Percentiles rank a stretch among this genome's conserved stretches.
phyloP scores from a whole-genome alignment of 805 yeast species.

The Nakazawaea laoshanensis region DNA sequence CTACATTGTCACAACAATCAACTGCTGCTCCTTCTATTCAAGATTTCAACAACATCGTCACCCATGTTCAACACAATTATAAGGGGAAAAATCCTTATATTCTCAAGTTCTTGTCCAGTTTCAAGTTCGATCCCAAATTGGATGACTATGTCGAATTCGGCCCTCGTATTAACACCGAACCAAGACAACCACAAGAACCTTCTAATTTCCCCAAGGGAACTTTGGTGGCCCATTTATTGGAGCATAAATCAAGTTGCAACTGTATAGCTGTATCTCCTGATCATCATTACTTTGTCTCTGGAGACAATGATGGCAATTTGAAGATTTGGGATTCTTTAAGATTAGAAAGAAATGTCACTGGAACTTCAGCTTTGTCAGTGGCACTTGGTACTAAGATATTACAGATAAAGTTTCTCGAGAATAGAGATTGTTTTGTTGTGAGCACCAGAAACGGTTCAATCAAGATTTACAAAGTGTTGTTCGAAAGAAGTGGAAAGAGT shows the following conservation, averaged over 20 bases:
- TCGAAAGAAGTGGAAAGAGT: slow-evolving; percentile 15
- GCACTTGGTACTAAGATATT: slow-evolving; percentile 43
- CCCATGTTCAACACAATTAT: slow-evolving; percentile 41
- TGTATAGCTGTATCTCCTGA: slow-evolving; percentile 53
- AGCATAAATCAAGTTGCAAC: slow-evolving; percentile 52
- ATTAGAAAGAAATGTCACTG: slow-evolving; percentile 53
- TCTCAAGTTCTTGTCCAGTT: slow-evolving; percentile 40
- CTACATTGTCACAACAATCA: too few relatives aligned
- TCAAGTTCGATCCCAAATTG: slow-evolving; percentile 48
- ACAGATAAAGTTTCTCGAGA: slow-evolving; percentile 39
- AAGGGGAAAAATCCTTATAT: slow-evolving; percentile 62
- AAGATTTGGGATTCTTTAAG: slow-evolving; percentile 72
- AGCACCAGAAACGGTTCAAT: slow-evolving; percentile 39
- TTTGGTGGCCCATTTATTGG: slow-evolving; percentile 55
- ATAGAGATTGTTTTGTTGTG: slow-evolving; percentile 52
- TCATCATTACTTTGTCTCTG: slow-evolving; percentile 62
- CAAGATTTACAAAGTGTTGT: slow-evolving; percentile 30
- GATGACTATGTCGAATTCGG: slow-evolving; percentile 69
- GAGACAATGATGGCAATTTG: slow-evolving; percentile 65
- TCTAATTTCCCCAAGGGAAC: slow-evolving; percentile 32
- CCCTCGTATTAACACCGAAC: slow-evolving; percentile 13
- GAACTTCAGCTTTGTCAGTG: slow-evolving; percentile 36
- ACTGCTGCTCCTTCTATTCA: too few relatives aligned
- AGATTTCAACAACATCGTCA: slow-evolving; percentile 1
- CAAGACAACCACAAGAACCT: slow-evolving; percentile 1